Conservation (phyloP, 2,329 filamentous ascomycete species). For the Penicillium sp. region DNA sequence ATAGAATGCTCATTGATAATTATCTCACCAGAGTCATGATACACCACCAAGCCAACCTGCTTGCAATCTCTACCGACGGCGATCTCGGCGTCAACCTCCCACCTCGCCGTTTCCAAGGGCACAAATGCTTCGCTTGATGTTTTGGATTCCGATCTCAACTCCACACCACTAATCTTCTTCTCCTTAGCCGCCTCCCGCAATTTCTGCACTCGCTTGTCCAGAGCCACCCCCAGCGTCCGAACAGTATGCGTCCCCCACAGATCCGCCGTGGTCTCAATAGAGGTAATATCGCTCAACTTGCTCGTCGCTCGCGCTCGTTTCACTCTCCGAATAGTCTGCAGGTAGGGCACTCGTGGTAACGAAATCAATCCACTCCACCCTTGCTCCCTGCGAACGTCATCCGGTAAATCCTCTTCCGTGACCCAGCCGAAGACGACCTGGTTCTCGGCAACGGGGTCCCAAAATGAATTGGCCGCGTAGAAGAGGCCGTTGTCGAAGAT, state of each 20-base stretch:
- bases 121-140: background rate
- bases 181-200: constrained; percentile 32
- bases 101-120: constrained; percentile 25
- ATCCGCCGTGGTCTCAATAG: constrained; percentile 40
- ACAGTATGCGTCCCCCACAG: constrained; percentile 41
- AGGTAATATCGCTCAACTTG: constrained; percentile 46
- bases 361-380: constrained; percentile 58
- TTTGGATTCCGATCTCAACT: background rate
- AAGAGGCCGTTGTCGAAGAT: constrained; percentile 55
- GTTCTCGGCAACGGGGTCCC: constrained; percentile 48
- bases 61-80: constrained; percentile 30
- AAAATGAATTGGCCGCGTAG: constrained; percentile 57
- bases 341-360: constrained; percentile 50
- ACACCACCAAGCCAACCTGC: constrained; percentile 37
- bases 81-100: constrained; percentile 35
- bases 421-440: constrained; percentile 57
- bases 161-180: background rate
- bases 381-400: constrained; percentile 49
- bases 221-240: constrained; percentile 49
- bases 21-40: constrained; percentile 27
- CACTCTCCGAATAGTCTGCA: constrained; percentile 47
- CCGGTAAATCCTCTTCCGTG: constrained; percentile 55
- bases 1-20: constrained; percentile 22
- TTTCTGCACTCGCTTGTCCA: constrained; percentile 31
- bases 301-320: constrained; percentile 41